Conservation (phyloP, 2,329 filamentous ascomycete species). For the Pyrenophora teres region DNA sequence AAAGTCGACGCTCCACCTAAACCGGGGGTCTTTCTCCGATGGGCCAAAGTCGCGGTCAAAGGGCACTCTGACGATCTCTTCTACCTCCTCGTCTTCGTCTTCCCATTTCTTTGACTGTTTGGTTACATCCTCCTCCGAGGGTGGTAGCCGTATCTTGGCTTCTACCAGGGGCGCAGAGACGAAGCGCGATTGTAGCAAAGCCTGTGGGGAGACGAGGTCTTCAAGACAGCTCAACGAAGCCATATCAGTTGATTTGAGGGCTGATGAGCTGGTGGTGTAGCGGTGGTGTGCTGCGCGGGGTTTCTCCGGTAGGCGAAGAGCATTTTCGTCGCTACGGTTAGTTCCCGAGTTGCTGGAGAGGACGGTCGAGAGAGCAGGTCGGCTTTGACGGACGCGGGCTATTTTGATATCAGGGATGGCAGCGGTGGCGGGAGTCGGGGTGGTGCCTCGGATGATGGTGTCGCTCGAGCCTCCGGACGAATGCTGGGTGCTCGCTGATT, state of each 20-base stretch:
- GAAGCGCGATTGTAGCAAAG: slow-evolving; percentile 43
- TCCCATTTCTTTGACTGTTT: slow-evolving; percentile 15
- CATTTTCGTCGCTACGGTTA: slow-evolving; percentile 24
- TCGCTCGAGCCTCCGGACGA: slow-evolving; percentile 35
- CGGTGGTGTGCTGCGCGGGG: slow-evolving; percentile 19
- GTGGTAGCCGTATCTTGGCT: slow-evolving; percentile 45
- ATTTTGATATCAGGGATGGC: slow-evolving; percentile 26
- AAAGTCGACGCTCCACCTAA: slow-evolving; percentile 52
- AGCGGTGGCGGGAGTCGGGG: slow-evolving; percentile 15
- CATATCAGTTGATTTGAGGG: slow-evolving; percentile 43
- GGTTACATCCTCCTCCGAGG: slow-evolving; percentile 37
- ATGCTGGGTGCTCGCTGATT: slow-evolving; percentile 24
- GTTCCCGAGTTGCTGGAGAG: slow-evolving; percentile 36
- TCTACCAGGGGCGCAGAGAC: slow-evolving; percentile 47
- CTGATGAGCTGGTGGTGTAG: slow-evolving; percentile 24
- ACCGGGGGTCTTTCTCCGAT: slow-evolving; percentile 43
- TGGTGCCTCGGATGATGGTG: slow-evolving; percentile 21
- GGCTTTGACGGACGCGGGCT: slow-evolving; percentile 32
- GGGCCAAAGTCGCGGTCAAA: slow-evolving; percentile 42
- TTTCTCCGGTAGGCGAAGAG: slow-evolving; percentile 12
- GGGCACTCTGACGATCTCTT: slow-evolving; percentile 28
- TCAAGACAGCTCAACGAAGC: slow-evolving; percentile 48
- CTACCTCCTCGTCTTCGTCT: slow-evolving; percentile 27
- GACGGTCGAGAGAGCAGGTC: slow-evolving; percentile 43
- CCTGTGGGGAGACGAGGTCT: slow-evolving; percentile 44